Conservation (phyloP, 2,329 filamentous ascomycete genomes). For the Stemphylium vesicarium region DNA sequence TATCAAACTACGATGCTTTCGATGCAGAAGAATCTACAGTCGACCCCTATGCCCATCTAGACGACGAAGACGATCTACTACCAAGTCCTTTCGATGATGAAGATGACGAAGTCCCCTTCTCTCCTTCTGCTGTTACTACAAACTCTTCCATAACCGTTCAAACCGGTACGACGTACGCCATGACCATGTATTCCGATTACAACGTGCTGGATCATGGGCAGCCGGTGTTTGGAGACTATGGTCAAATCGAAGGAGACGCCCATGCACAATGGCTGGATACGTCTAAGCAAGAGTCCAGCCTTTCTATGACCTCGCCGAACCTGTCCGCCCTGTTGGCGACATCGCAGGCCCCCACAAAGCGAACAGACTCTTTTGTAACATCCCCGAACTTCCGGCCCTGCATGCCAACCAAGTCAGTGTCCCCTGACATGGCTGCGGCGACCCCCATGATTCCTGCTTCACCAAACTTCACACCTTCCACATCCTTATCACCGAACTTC, state of each 20-base stretch:
- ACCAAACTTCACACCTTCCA: conserved; percentile 11
- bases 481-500: neutral
- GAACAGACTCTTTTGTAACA: conserved; percentile 23
- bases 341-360: conserved; percentile 6
- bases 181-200: neutral
- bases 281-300: neutral
- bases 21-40: conserved; percentile 46
- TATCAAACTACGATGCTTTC: conserved; percentile 54
- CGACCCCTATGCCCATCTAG: conserved; percentile 39
- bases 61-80: conserved; percentile 35
- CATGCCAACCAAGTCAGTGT: conserved; percentile 5
- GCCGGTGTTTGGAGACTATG: conserved; percentile 17
- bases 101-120: conserved; percentile 20
- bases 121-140: conserved; percentile 18
- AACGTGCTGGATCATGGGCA: conserved; percentile 16
- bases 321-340: conserved; percentile 26
- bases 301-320: conserved; percentile 25
- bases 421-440: conserved; percentile 3
- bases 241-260: conserved; percentile 31
- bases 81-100: conserved; percentile 17
- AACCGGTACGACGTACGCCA: conserved; percentile 5
- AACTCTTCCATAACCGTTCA: conserved; percentile 11
- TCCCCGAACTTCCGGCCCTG: conserved; percentile 22
- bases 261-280: conserved; percentile 30
- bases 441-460: neutral